Percentiles rank a stretch among this genome's conserved stretches.
These are phyloP conservation scores for Neoboletus subvelutipes DNA, from an alignment of 768 basidiomycete genomes.

Conservation along the genomic window DNA sequence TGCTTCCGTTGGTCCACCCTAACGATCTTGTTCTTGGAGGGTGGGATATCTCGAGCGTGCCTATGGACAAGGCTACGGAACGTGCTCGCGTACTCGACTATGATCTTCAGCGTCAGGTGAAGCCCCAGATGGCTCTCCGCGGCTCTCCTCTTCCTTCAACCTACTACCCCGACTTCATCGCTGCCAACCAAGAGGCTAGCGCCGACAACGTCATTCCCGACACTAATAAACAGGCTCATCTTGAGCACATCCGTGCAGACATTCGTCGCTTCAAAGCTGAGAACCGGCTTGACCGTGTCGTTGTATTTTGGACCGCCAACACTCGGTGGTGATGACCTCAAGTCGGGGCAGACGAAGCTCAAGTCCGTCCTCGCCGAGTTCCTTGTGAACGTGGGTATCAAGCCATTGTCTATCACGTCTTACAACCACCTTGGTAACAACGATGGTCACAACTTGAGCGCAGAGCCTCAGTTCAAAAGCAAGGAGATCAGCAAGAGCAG, in stretches of 20 bases:
- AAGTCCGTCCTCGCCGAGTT: slow-evolving; percentile 98
- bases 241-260: slow-evolving; percentile 89
- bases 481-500: slow-evolving; percentile 98
- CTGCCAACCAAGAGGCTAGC: slow-evolving; percentile 94
- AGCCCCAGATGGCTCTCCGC: slow-evolving; percentile 76
- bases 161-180: slow-evolving; percentile 97
- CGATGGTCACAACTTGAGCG: slow-evolving; percentile 89
- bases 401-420: slow-evolving; percentile 93
- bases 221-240: slow-evolving; percentile 82
- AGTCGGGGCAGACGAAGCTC: slow-evolving; percentile 96
- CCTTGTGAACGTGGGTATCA: slow-evolving; percentile 98
- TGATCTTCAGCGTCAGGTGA: slow-evolving; percentile 95
- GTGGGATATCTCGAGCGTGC: slow-evolving; percentile 91
- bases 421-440: slow-evolving; percentile 99
- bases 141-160: slow-evolving; percentile 88
- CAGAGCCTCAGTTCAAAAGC: slow-evolving; percentile 92
- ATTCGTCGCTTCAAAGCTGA: slow-evolving; percentile 89
- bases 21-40: slow-evolving; percentile 97
- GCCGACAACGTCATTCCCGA: slow-evolving; percentile 93
- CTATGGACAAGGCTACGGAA: slow-evolving; percentile 90
- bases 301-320: slow-evolving; percentile 99
- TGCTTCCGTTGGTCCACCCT: slow-evolving; percentile 97
- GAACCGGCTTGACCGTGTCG: slow-evolving; percentile 79
- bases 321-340: slow-evolving; percentile 96
- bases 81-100: slow-evolving; percentile 94